Evolutionary conservation across 202 grass and related monocot genomes (phyloP), one percentile per base, ranked within the genome.

Genomic region (Hordeum pubiflorum): DNA sequence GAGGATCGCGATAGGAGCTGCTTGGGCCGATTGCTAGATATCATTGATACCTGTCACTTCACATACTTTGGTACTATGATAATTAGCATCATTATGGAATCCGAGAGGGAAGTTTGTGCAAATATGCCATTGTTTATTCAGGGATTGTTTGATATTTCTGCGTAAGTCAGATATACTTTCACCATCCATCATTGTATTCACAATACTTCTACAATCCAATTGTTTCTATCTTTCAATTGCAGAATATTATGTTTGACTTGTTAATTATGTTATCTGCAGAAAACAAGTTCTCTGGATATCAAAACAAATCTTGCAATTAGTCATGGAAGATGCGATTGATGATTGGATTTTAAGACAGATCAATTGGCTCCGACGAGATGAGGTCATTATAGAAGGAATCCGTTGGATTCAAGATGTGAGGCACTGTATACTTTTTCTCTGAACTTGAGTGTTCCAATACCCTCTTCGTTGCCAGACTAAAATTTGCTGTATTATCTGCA

Each of bases 261-360:
- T 69, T 74, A 44, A 68, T 31, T 55, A 64, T 68, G 67, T 66
- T 69, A 73, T 73, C 72, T 88, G 78, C 89, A 99, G 96, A 87
- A 90, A 82, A 73, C 96, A 99, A 56, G 96, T 93, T 39, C 78
- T 93, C 67, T 99, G 96, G 96, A 96, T 99, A 82, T 99, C 96
- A 60, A 99, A 99, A 88, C 96, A 96, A 81, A 96, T 96, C 79
- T 84, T 99, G 64, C 96, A 99, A 62, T 87, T 99, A 79, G 83
- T 96, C 55, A 99, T 99, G 96, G 92, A 99, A 86, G 96, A 99
- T 89, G 96, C 96, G 63, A 99, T 99, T 3, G 96, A 99, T 88
- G 96, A 99, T 82, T 99, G 92, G 96, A 96, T 99, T 83, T 39
- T 93, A 80, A 94, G 92, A 54, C 96, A 96, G 87, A 96, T 99